phyloP scores from a whole-genome alignment of 257 asterid species.

The Catharanthus roseus region DNA sequence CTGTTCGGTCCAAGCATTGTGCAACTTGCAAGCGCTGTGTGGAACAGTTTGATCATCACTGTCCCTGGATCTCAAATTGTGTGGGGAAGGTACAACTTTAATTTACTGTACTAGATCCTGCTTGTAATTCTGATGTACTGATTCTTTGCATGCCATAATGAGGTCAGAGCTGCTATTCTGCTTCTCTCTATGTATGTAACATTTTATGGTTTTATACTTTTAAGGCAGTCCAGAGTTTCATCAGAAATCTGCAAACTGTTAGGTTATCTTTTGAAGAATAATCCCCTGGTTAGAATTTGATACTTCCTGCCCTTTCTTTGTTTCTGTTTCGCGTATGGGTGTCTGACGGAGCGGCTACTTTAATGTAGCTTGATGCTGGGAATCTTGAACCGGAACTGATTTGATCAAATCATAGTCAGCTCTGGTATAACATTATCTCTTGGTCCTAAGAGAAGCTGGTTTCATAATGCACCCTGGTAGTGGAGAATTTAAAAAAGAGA shows the following conservation, averaged over 20 bases:
- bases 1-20: slow-evolving; percentile 97
- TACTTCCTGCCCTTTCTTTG: neutral
- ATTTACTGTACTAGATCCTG: neutral
- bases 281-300: neutral
- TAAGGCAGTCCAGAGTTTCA: neutral
- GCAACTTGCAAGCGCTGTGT: slow-evolving; percentile 85
- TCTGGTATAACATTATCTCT: neutral
- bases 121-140: neutral
- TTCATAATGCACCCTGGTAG: neutral
- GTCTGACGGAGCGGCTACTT: neutral
- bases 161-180: neutral
- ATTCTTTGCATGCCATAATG: neutral
- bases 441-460: neutral
- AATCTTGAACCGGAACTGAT: neutral
- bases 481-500: neutral
- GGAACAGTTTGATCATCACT: slow-evolving; percentile 98
- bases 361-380: neutral
- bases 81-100: slow-evolving; percentile 74
- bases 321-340: neutral
- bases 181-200: too few species aligned
- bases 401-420: neutral
- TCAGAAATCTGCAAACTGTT: neutral
- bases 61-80: slow-evolving; percentile 99
- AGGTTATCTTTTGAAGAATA: neutral
- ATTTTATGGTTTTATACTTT: neutral